A percentile compares a stretch with the other conserved stretches of the same genome.
phyloP scores from a whole-genome alignment of 2,329 filamentous ascomycete genomes.

The Penicillium freii region DNA sequence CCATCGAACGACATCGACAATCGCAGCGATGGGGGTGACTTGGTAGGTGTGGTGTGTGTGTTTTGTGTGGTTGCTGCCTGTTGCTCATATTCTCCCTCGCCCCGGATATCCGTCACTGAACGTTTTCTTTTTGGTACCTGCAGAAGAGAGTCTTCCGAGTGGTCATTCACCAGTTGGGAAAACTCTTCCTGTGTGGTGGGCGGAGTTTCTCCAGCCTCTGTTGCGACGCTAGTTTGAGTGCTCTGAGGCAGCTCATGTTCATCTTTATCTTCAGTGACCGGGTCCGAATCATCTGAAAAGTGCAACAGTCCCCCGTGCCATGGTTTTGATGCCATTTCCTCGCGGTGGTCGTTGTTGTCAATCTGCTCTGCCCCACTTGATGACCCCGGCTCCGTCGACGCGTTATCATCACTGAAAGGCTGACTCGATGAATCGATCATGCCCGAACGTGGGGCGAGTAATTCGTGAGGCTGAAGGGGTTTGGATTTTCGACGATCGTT shows the following conservation, averaged over 20 bases:
- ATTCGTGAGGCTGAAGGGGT: slow-evolving; percentile 74
- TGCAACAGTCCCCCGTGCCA: slow-evolving; percentile 25
- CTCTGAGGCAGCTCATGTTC: slow-evolving; percentile 27
- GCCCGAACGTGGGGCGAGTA: slow-evolving; percentile 48
- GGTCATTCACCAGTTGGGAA: slow-evolving; percentile 14
- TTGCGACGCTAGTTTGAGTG: slow-evolving; percentile 35
- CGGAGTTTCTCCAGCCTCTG: slow-evolving; percentile 28
- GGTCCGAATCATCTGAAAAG: slow-evolving; percentile 27
- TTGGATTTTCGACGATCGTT: slow-evolving; percentile 87
- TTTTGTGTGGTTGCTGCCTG: slow-evolving; percentile 15
- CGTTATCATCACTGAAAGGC: slow-evolving; percentile 30
- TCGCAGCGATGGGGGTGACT: slow-evolving; percentile 40
- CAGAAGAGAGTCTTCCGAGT: slow-evolving; percentile 21
- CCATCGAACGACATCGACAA: slow-evolving; percentile 45
- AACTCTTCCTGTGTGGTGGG: slow-evolving; percentile 21
- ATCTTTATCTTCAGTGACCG: slow-evolving; percentile 27
- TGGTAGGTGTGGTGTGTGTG: slow-evolving; percentile 22
- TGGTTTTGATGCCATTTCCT: slow-evolving; percentile 18
- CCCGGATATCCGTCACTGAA: slow-evolving; percentile 31
- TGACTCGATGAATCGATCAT: slow-evolving; percentile 29
- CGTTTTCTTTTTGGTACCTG: slow-evolving; percentile 36
- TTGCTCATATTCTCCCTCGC: slow-evolving; percentile 11
- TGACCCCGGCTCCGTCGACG: slow-evolving; percentile 27
- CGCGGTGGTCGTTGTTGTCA: slow-evolving; percentile 23
- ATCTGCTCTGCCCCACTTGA: slow-evolving; percentile 32